Conservation (phyloP, 2,329 filamentous ascomycete species). For the Pseudogymnoascus sp. region DNA sequence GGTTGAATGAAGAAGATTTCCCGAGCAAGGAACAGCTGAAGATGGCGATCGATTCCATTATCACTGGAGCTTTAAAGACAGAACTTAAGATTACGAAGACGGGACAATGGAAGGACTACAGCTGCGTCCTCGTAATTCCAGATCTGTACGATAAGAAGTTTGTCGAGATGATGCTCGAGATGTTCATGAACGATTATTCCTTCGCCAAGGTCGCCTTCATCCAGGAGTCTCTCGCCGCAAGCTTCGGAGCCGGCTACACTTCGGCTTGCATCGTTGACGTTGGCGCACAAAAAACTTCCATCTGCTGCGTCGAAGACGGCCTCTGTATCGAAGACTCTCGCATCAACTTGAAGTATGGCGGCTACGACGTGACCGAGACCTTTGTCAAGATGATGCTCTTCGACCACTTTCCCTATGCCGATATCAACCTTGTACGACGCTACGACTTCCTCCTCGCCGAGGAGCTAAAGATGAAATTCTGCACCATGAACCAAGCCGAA, state of each 20-base stretch:
- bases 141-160: slow-evolving; percentile 95
- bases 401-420: slow-evolving; percentile 89
- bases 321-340: slow-evolving; percentile 91
- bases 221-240: slow-evolving; percentile 90
- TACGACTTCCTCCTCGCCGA: slow-evolving; percentile 93
- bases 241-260: slow-evolving; percentile 90
- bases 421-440: slow-evolving; percentile 82
- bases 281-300: slow-evolving; percentile 92
- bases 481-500: slow-evolving; percentile 82
- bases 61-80: slow-evolving; percentile 79
- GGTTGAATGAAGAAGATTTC: slow-evolving; percentile 88
- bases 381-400: slow-evolving; percentile 98
- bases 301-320: slow-evolving; percentile 94
- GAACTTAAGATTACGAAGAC: slow-evolving; percentile 72
- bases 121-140: slow-evolving; percentile 93
- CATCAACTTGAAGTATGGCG: slow-evolving; percentile 90
- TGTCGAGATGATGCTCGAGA: slow-evolving; percentile 74
- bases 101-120: slow-evolving; percentile 82
- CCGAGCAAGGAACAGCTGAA: slow-evolving; percentile 68
- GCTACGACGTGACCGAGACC: slow-evolving; percentile 83
- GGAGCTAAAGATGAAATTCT: slow-evolving; percentile 89
- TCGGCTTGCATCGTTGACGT: slow-evolving; percentile 93
- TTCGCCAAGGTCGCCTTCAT: slow-evolving; percentile 89
- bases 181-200: slow-evolving; percentile 81
- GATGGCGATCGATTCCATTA: slow-evolving; percentile 77